phyloP scores from a whole-genome alignment of 306 rosid species.

The Cyamopsis tetragonoloba region DNA sequence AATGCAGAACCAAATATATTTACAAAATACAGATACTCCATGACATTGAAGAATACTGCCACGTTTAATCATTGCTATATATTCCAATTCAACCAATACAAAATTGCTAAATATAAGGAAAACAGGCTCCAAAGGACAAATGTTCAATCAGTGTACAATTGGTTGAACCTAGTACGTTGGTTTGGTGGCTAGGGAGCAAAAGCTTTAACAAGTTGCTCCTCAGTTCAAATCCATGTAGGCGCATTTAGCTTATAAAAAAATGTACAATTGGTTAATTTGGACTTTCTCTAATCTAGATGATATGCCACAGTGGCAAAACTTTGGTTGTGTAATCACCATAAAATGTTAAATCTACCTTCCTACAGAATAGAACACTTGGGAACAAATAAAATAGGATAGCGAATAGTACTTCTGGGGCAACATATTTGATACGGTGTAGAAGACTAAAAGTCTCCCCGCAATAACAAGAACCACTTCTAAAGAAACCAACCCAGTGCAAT shows the following conservation, averaged over 20 bases:
- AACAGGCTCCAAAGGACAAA: neutral
- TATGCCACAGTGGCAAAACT: neutral
- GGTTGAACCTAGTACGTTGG: too few relatives aligned
- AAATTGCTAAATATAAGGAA: conserved; percentile 9
- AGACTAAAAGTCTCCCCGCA: neutral
- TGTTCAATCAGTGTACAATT: conserved; percentile 6
- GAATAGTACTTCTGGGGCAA: neutral
- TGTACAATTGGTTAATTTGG: neutral
- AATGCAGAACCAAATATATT: neutral
- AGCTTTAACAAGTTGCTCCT: too few relatives aligned
- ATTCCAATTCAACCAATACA: conserved; percentile 9
- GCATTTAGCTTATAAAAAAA: too few relatives aligned
- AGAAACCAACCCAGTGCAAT: conserved; percentile 17
- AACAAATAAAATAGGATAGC: neutral
- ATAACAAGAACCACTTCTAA: neutral
- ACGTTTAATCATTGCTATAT: conserved; percentile 1
- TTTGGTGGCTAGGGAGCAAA: too few relatives aligned
- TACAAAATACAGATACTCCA: neutral
- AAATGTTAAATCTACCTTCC: neutral
- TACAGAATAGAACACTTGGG: neutral
- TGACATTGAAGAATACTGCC: conserved; percentile 6
- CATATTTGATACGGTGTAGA: neutral
- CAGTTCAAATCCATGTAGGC: too few relatives aligned
- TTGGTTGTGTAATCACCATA: neutral
- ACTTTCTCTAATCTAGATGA: neutral